Conservation (phyloP, 306 rosid species). For the Inga laurina region DNA sequence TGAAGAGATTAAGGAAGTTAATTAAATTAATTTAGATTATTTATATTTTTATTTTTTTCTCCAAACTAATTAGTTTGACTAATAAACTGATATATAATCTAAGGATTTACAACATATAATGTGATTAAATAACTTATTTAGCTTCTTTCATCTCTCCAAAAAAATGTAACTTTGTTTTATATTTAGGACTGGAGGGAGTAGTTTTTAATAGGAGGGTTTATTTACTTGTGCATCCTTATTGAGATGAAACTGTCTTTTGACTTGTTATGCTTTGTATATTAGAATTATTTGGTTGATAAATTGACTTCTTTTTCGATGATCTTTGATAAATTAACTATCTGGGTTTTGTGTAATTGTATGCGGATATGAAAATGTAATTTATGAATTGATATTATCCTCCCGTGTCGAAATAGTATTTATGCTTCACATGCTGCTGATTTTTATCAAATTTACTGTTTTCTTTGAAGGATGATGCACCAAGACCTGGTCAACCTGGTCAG, state of each 20-base stretch:
- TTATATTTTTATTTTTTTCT: too few relatives aligned
- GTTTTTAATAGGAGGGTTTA: background rate
- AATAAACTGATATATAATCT: too few relatives aligned
- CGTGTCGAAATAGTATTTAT: background rate
- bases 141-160: too few relatives aligned
- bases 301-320: too few relatives aligned
- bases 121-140: too few relatives aligned
- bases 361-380: background rate
- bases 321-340: background rate
- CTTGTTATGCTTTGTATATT: background rate
- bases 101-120: too few relatives aligned
- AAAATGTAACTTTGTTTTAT: too few relatives aligned
- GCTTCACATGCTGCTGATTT: background rate
- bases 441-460: conserved; percentile 3
- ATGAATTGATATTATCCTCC: background rate
- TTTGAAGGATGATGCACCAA: conserved; percentile 64
- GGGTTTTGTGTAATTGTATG: background rate
- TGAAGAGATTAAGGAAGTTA: too few relatives aligned
- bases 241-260: background rate
- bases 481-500: conserved; percentile 77
- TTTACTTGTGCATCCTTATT: background rate
- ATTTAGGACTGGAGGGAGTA: too few relatives aligned
- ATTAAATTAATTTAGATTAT: too few relatives aligned
- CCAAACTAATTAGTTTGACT: too few relatives aligned
- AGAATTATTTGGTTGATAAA: background rate